Base-by-base conservation (phyloP, 371 early-diverging fungal genomes). In the Capillidium heterosporum region DNA sequence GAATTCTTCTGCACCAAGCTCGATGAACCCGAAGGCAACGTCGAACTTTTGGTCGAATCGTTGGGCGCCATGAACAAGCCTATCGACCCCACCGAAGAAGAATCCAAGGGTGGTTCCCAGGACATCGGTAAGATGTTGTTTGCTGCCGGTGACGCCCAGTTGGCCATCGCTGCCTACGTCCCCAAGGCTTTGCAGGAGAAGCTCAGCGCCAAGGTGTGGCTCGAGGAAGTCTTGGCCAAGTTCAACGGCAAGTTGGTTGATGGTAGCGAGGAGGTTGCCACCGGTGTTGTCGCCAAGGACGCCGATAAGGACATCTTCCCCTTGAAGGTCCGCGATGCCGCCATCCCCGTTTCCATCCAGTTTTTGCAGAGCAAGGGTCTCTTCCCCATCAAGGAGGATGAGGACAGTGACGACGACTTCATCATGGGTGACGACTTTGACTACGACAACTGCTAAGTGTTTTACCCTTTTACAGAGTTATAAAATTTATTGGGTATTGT, bases 1-100 rank as follows among this genome's bases (percentile, higher is more conserved):
- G 57, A 60, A 48, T 60, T 51, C 50, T 60, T 60, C 57, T 60
- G 60, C 32, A 60, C 60, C 60, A 60, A 60, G 48, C 44, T 60
- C 32, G 60, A 60, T 28, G 60, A 60, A 48, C 60, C 60, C 48
- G 26, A 47, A 8, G 60, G 60, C 51, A 49, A 57, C 29, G 2
- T 48, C n/a, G 60, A 60, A 24, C 57, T 60, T 35, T 26, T 48
- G 10, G 28, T 60, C 43, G 49, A 60, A 47, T 56, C 57, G 29
- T 31, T 60, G 24, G 43, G 29, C 17, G 60, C 60, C 42, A 60
- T 60, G 60, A 60, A 60, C 57, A 51, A 48, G 32, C 55, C 59
- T 24, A 44, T 57, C 17, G 60, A 60, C 51, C 57, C 56, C 32
- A 50, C 19, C 32, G 60, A 60, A 39, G 60, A 60, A 42, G 60